These are phyloP conservation scores for Plasmodium knowlesi DNA, from an alignment of 169 alveolate genomes.

Conservation along the genomic window DNA sequence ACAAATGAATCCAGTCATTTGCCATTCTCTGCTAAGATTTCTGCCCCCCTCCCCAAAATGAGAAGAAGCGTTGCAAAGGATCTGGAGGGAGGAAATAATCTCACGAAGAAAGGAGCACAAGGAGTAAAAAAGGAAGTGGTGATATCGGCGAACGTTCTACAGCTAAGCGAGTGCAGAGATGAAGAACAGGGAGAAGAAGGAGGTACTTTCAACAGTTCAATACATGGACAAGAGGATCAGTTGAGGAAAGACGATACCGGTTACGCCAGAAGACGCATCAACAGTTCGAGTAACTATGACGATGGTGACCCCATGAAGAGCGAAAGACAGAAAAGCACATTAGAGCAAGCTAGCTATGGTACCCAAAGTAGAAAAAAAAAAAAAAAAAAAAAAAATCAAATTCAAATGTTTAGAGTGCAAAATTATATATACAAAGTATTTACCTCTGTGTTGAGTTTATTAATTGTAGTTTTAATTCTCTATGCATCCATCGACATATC, in stretches of 20 bases:
- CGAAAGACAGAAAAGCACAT: neutral
- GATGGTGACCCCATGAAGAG: neutral
- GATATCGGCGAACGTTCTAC: neutral
- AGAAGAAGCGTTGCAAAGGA: neutral
- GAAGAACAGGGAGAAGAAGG: neutral
- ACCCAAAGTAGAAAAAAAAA: neutral
- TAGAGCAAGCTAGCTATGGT: neutral
- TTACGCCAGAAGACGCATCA: neutral
- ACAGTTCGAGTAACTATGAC: neutral
- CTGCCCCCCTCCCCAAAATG: neutral
- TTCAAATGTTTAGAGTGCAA: slow-evolving; percentile 23
- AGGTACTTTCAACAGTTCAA: neutral
- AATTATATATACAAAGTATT: slow-evolving; percentile 49
- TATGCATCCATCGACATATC: slow-evolving; percentile 71
- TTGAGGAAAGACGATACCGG: neutral
- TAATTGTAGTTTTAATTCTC: slow-evolving; percentile 37
- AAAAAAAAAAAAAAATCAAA: neutral
- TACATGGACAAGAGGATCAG: neutral
- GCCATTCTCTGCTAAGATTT: neutral
- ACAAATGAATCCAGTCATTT: neutral
- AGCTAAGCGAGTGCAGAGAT: neutral
- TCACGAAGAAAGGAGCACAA: neutral
- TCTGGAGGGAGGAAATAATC: neutral
- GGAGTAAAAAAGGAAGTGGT: neutral
- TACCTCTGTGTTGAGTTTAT: slow-evolving; percentile 22